Conservation (phyloP, 768 basidiomycete species). For the Mycena galopus region DNA sequence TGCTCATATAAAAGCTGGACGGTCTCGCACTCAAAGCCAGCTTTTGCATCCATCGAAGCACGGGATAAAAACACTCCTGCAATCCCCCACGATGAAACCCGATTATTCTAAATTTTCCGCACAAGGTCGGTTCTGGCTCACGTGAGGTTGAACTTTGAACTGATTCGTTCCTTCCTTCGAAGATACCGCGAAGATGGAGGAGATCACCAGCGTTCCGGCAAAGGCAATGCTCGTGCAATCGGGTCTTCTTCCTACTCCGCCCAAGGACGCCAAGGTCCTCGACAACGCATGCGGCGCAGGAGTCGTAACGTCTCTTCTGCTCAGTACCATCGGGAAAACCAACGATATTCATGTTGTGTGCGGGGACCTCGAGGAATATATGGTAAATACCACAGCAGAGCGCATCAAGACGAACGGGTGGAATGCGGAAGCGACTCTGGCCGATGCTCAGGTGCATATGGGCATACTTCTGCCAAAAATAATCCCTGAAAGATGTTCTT, state of each 20-base stretch:
- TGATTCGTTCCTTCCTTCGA: background rate
- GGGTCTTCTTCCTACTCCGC: no score
- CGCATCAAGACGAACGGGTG: no score
- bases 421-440: no score
- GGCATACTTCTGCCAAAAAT: no score
- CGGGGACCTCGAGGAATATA: no score
- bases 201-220: constrained; percentile 14
- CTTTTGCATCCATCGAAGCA: background rate
- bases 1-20: background rate
- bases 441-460: constrained; percentile 24
- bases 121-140: background rate
- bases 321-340: no score
- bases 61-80: background rate
- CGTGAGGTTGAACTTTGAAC: background rate
- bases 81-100: background rate
- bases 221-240: constrained; percentile 12
- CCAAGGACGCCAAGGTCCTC: no score
- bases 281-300: no score
- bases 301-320: no score
- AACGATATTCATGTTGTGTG: no score
- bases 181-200: constrained; percentile 25
- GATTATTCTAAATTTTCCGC: background rate
- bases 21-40: background rate
- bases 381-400: no score
- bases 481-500: no score